phyloP scores from a whole-genome alignment of 2,329 filamentous ascomycete genomes.

The Xylariomycetidae sp. region DNA sequence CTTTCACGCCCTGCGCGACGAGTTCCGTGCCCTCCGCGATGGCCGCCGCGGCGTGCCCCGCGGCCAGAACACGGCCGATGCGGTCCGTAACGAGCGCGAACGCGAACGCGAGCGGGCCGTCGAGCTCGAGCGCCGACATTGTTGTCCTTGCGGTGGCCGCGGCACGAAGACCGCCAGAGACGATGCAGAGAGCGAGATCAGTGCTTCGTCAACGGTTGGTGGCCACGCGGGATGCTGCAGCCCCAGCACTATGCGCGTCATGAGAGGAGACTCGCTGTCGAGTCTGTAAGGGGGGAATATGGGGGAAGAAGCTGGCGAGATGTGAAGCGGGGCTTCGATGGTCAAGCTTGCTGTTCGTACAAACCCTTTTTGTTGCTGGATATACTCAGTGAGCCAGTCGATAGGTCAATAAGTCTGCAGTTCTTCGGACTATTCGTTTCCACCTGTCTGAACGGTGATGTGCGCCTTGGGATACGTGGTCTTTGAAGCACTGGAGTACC shows the following conservation, averaged over 20 bases:
- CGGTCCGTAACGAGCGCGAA: constrained; percentile 23
- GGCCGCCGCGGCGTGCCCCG: constrained; percentile 19
- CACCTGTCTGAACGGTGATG: too few species aligned
- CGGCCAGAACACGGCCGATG: constrained; percentile 19
- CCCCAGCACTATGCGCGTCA: neutral
- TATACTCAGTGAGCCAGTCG: too few species aligned
- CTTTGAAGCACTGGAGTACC: too few species aligned
- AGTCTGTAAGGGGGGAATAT: too few species aligned
- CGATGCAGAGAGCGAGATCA: neutral
- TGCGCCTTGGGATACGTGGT: too few species aligned
- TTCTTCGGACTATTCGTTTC: too few species aligned
- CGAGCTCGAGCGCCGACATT: constrained; percentile 17
- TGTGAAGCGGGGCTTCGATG: too few species aligned
- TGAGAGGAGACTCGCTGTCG: neutral
- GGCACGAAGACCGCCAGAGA: neutral
- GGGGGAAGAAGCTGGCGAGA: too few species aligned
- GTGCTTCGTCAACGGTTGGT: neutral
- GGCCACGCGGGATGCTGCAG: neutral
- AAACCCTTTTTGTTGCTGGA: too few species aligned
- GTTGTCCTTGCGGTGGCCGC: neutral
- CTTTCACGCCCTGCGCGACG: constrained; percentile 35
- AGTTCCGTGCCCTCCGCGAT: constrained; percentile 15
- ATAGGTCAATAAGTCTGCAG: too few species aligned
- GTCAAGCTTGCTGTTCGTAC: too few species aligned
- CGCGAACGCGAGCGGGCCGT: constrained; percentile 13